A percentile compares a stretch with the other conserved stretches of the same genome.
phyloP scores from a whole-genome alignment of 1,139 yeast species.

The Geotrichum fermentans region DNA sequence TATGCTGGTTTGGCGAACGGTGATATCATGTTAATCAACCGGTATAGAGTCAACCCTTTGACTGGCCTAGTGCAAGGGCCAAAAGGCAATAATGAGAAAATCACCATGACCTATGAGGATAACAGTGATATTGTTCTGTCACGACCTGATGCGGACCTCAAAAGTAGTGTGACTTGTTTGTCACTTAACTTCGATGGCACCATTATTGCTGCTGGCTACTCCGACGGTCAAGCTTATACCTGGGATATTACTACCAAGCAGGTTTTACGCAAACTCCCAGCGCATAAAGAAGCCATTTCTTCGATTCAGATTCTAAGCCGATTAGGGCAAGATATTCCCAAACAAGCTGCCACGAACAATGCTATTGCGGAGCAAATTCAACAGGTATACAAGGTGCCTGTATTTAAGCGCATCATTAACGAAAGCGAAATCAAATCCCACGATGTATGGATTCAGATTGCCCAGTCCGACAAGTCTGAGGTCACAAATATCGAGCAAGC shows the following conservation, averaged over 20 bases:
- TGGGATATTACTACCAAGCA: slow-evolving; percentile 77
- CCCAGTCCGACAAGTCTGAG: not conserved
- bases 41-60: slow-evolving; percentile 47
- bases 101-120: slow-evolving; percentile 30
- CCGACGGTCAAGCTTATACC: slow-evolving; percentile 58
- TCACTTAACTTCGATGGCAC: slow-evolving; percentile 74
- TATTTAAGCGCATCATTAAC: slow-evolving; percentile 29
- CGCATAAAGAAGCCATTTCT: slow-evolving; percentile 37
- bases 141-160: slow-evolving; percentile 27
- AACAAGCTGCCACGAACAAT: not conserved
- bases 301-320: slow-evolving; percentile 18
- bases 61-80: slow-evolving; percentile 50
- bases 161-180: slow-evolving; percentile 47
- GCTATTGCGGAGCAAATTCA: slow-evolving; percentile 10
- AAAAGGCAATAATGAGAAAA: slow-evolving; percentile 50
- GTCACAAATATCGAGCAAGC: slow-evolving; percentile 6
- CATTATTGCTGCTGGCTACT: slow-evolving; percentile 66
- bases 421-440: slow-evolving; percentile 24
- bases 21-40: slow-evolving; percentile 50
- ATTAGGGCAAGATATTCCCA: slow-evolving; percentile 1
- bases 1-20: slow-evolving; percentile 72
- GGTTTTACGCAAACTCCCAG: slow-evolving; percentile 59
- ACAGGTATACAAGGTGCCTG: slow-evolving; percentile 26
- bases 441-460: slow-evolving; percentile 26
- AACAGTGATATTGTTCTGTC: slow-evolving; percentile 19